Evolutionary conservation across 768 basidiomycete genomes (phyloP).

Genomic region (Termitomyces sp.): DNA sequence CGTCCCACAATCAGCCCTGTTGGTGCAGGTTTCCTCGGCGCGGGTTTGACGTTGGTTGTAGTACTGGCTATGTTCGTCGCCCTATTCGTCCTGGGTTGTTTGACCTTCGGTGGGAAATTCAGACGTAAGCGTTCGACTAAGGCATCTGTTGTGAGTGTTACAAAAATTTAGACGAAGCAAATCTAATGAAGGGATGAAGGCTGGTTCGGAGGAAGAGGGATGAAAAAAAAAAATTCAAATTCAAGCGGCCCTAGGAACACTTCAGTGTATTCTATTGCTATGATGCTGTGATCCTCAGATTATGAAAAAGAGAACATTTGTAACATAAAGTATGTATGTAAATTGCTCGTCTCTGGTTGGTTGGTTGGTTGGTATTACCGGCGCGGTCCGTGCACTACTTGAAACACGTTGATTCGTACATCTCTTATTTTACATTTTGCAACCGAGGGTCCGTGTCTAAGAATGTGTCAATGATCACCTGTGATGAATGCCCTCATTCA

Average conservation of each 20-base stretch:
- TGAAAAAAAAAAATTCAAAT: not conserved
- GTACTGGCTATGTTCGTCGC: constrained; percentile 32
- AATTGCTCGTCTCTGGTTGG: not conserved
- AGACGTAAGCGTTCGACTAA: constrained; percentile 3
- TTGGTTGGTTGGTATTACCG: no score
- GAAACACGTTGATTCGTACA: not conserved
- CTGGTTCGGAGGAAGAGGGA: not conserved
- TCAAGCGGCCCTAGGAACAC: not conserved
- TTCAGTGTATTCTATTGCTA: not conserved
- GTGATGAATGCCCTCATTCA: constrained; percentile 7
- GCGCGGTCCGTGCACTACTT: no score
- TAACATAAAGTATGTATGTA: not conserved
- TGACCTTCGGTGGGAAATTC: constrained; percentile 23
- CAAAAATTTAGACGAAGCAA: not conserved
- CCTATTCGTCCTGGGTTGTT: constrained; percentile 38
- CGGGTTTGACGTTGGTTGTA: constrained; percentile 48
- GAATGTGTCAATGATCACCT: not conserved
- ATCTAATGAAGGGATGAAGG: not conserved
- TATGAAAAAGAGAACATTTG: not conserved
- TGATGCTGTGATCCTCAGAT: not conserved
- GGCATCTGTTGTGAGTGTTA: not conserved
- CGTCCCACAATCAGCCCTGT: constrained; percentile 44
- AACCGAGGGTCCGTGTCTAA: not conserved
- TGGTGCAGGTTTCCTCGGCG: constrained; percentile 69
- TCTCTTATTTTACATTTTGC: not conserved